Evolutionary conservation across 129 eudicot genomes (phyloP), one percentile per base, ranked within the genome.

Genomic region (Flaveria bidentis): DNA sequence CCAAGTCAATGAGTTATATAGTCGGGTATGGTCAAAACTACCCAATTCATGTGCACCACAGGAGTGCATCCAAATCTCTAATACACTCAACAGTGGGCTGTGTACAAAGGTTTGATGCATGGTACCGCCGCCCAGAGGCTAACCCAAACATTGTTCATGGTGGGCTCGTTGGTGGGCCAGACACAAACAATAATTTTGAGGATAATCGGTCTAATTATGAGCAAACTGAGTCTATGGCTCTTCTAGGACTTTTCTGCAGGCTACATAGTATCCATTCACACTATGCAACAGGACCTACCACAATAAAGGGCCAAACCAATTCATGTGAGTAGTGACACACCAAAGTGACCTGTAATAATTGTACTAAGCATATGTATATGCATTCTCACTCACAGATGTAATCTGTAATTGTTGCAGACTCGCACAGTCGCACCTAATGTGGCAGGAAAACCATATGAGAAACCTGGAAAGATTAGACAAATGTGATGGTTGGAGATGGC

Each of bases 121-220:
- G 99, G 99, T 95, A 91, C 76, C 84, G 77, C 47, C 88, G 87
- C 14, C 75, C 82, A 5, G 66, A 80, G 26, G 81, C 88, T 2
- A 86, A 91, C 81, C 99, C 99, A 2, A 95, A 95, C 61, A 61
- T 86, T 55, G 71, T 95, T 49, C 33, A 86, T 10, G 97, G 99
- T 26, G 97, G 81, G 33, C 87, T 95, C 4, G 97, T 95, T 4
- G 99, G 99, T 15, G 99, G 99, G 22, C 99, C 97, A 4, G 74
- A 83, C 81, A 76, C 47, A 6, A 78, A 84, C 2, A 96, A 95
- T n/a, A 82, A 87, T 10, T 95, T 82, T 75, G 46, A 51, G n/a
- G 94, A 95, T 62, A 90, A 85, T 58, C 88, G 97, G 14, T 72
- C 92, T 15, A 87, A 85, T 82, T 95, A 89, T 76, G 96, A 91